Evolutionary conservation across 345 rosid genomes (phyloP), one percentile per base, ranked within the genome.

Genomic region (Rhizophora apiculata): DNA sequence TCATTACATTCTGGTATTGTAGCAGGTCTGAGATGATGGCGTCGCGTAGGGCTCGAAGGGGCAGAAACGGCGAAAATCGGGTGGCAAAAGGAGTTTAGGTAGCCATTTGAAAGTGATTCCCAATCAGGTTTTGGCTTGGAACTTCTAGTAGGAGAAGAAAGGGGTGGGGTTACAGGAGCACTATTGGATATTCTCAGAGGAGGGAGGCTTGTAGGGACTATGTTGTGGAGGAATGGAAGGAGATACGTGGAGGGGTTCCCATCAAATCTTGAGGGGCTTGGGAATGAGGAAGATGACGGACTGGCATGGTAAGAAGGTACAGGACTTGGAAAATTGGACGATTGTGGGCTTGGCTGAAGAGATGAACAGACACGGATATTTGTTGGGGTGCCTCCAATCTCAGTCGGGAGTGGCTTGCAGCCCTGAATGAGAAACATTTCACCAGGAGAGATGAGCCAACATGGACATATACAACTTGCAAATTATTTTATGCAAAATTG

Each of bases 91-190:
- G 82, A 65, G 73, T 70, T 76, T 22, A 77, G 56, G 63, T 89
- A 83, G 15, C 61, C 83, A 62, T 86, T 86, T 5, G 93, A 77
- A 39, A 88, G 68, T 34, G 87, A 84, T 34, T 93, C 92, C 74
- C 92, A 79, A 53, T 77, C 82, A 36, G 86, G 74, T 76, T 86
- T 93, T n/a, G 68, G 56, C 68, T 74, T 77, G 9, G 81, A 72
- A 22, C 67, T 54, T 54, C 77, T 72, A 19, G 70, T 68, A 1
- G 81, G 81, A 39, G 81, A 77, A 26, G 81, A 77, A n/a, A 60
- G 71, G 0, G 81, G 81, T 3, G 81, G 81, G 52, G 81, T 77
- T 72, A 77, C 81, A 20, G 81, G 81, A 68, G 81, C 81, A 59
- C 81, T 77, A 60, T 64, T 77, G 60, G 81, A 77, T 63, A 77